These are phyloP conservation scores for Yarrowia sp. DNA, from an alignment of 805 yeast genomes.

Conservation along the genomic window DNA sequence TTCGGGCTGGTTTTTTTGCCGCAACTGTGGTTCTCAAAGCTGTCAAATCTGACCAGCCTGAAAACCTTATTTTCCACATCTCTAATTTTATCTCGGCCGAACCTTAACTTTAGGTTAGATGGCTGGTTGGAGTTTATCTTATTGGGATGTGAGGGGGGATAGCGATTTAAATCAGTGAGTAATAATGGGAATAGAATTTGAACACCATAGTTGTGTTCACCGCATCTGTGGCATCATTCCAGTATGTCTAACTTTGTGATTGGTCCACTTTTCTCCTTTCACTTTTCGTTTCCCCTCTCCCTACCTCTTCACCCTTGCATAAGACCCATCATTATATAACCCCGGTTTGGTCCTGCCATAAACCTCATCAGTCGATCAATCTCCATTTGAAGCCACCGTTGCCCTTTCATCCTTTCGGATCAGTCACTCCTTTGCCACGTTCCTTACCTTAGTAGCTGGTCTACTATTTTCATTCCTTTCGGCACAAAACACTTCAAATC, in stretches of 20 bases:
- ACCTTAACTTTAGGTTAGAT: neutral
- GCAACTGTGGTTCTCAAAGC: neutral
- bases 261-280: neutral
- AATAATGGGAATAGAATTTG: neutral
- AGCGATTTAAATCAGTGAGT: neutral
- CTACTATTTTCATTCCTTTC: conserved; percentile 22
- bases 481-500: too few species aligned
- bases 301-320: conserved; percentile 33
- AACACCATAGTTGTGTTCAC: neutral
- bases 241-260: neutral
- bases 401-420: conserved; percentile 4
- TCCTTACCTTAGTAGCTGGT: conserved; percentile 30
- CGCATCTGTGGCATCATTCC: neutral
- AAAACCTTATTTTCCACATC: neutral
- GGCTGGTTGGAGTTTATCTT: conserved; percentile 13
- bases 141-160: neutral
- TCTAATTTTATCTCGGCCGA: conserved; percentile 14
- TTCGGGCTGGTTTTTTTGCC: neutral
- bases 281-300: conserved; percentile 32
- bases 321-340: neutral
- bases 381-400: conserved; percentile 17
- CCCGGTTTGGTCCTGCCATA: neutral
- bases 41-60: conserved; percentile 14
- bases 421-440: conserved; percentile 30
- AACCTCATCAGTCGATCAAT: conserved; percentile 30